Conservation (phyloP, 1,284 basidiomycete species). For the Erythrobasidium hasegawianum region DNA sequence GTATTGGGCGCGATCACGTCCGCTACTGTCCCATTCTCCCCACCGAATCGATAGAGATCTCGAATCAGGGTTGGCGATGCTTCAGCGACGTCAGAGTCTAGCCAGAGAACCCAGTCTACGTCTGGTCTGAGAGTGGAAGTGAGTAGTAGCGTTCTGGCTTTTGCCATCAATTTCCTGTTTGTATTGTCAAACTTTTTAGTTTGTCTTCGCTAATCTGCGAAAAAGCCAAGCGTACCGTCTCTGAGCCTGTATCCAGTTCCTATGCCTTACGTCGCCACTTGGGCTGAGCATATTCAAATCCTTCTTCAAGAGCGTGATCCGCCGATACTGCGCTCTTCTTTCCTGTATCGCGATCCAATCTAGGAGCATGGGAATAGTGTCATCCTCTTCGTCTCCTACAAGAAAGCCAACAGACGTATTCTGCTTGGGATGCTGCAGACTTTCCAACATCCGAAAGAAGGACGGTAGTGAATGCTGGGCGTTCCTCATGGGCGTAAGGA, state of each 20-base stretch:
- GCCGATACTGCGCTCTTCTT: slow-evolving; percentile 6
- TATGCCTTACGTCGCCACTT: slow-evolving; percentile 15
- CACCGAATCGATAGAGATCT: slow-evolving; percentile 25
- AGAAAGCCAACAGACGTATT: slow-evolving; percentile 34
- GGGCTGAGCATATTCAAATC: slow-evolving; percentile 18
- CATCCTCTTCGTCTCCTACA: slow-evolving; percentile 31
- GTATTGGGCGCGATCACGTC: slow-evolving; percentile 38
- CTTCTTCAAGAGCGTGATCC: slow-evolving; percentile 28
- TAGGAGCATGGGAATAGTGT: slow-evolving; percentile 1
- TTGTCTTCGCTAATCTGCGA: too few species aligned
- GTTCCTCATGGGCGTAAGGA: slow-evolving; percentile 33
- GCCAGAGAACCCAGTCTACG: slow-evolving; percentile 35
- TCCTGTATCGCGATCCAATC: slow-evolving; percentile 1
- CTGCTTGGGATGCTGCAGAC: slow-evolving; percentile 21
- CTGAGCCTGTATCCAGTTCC: slow-evolving; percentile 11
- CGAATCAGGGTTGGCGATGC: slow-evolving; percentile 21
- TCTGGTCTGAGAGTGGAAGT: slow-evolving; percentile 30
- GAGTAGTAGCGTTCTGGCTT: slow-evolving; percentile 33
- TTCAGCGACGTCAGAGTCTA: slow-evolving; percentile 31
- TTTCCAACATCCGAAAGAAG: slow-evolving; percentile 20
- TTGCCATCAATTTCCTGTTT: slow-evolving; percentile 32
- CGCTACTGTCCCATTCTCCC: slow-evolving; percentile 5
- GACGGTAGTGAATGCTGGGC: slow-evolving; percentile 8
- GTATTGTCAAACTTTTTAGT: too few species aligned
- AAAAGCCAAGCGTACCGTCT: not conserved